Evolutionary conservation across 345 rosid species (phyloP).

Genomic region (Melastoma malabathricum): DNA sequence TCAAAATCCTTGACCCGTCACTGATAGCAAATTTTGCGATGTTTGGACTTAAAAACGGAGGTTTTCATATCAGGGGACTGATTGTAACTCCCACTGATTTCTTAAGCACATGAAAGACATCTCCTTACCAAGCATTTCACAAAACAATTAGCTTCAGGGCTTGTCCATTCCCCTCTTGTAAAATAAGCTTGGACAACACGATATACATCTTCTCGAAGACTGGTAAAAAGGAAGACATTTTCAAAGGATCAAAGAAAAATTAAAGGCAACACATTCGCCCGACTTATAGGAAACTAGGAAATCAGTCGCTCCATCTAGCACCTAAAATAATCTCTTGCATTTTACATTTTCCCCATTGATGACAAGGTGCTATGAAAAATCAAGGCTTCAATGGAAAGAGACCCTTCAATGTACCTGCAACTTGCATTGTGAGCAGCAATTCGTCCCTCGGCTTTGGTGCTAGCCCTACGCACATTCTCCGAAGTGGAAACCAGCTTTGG

Average conservation of each 20-base stretch:
- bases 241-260: conserved; percentile 11
- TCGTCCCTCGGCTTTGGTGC: conserved; percentile 66
- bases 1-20: conserved; percentile 96
- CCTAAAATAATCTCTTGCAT: neutral
- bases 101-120: conserved; percentile 3
- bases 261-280: neutral
- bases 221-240: conserved; percentile 35
- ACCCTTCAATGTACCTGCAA: conserved; percentile 48
- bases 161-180: conserved; percentile 43
- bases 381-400: neutral
- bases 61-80: conserved; percentile 2
- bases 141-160: conserved; percentile 46
- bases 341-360: neutral
- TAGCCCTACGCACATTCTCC: conserved; percentile 55
- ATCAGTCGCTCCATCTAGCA: too few species aligned
- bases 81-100: neutral
- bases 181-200: conserved; percentile 52
- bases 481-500: conserved; percentile 54
- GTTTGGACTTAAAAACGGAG: conserved; percentile 12
- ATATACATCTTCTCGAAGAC: conserved; percentile 77
- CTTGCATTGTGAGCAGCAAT: conserved; percentile 47
- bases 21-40: conserved; percentile 44
- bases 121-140: conserved; percentile 70
- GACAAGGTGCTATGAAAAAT: neutral
- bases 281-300: neutral